Evolutionary conservation across 2,329 filamentous ascomycete species (phyloP).

Genomic region (Rutstroemia sp.): DNA sequence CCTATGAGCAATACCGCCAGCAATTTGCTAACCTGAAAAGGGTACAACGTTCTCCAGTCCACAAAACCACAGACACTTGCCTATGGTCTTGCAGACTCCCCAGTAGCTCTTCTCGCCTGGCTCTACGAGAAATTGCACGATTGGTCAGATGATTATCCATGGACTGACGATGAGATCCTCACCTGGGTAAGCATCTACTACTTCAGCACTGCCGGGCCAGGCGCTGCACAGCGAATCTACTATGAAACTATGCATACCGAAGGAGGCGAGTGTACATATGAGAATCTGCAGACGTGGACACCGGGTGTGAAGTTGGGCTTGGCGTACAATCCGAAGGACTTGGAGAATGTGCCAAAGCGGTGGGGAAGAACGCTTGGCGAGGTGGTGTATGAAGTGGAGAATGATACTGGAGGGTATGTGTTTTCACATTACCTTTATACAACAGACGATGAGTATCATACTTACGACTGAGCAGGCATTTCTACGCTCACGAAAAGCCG

Average conservation of each 20-base stretch:
- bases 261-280: constrained; percentile 15
- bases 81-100: constrained; percentile 61
- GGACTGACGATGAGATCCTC: constrained; percentile 69
- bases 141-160: constrained; percentile 66
- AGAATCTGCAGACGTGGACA: constrained; percentile 14
- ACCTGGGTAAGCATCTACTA: constrained; percentile 70
- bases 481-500: constrained; percentile 52
- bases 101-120: constrained; percentile 66
- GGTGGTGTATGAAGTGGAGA: constrained; percentile 45
- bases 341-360: constrained; percentile 43
- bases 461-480: constrained; percentile 35
- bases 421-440: constrained; percentile 17
- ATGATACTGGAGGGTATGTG: constrained; percentile 32
- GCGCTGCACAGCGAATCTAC: constrained; percentile 62
- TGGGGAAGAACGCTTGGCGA: constrained; percentile 51
- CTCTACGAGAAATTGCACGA: constrained; percentile 74
- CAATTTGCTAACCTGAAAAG: too few relatives aligned
- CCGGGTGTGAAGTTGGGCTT: constrained; percentile 34
- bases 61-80: constrained; percentile 69
- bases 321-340: constrained; percentile 52
- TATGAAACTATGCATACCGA: constrained; percentile 52
- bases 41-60: constrained; percentile 52
- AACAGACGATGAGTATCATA: background rate
- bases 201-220: constrained; percentile 62
- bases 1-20: too few relatives aligned